These are phyloP conservation scores for Thecamonas trahens DNA, from an alignment of 78 protist species.

Conservation along the genomic window DNA sequence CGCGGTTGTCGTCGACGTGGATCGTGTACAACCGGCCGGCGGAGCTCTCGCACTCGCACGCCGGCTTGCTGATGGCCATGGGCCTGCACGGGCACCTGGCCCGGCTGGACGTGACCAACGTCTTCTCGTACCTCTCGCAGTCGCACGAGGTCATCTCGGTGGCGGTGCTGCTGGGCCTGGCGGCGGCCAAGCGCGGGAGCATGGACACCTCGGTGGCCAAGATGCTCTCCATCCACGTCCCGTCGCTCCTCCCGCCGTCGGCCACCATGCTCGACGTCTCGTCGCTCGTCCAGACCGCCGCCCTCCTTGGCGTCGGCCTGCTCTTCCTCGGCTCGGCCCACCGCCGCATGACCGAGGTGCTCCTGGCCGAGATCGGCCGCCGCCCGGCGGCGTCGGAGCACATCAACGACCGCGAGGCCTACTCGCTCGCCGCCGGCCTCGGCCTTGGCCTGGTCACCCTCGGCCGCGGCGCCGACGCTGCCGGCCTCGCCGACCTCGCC, in stretches of 20 bases:
- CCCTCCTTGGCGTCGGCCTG: conserved; percentile 80
- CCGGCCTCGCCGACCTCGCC: conserved; percentile 62
- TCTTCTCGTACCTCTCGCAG: conserved; percentile 43
- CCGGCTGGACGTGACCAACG: conserved; percentile 44
- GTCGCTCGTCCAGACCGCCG: conserved; percentile 59
- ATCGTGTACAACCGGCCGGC: conserved; percentile 54
- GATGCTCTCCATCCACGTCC: conserved; percentile 75
- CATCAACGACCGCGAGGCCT: conserved; percentile 48
- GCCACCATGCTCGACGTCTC: conserved; percentile 74
- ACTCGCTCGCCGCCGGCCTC: conserved; percentile 77
- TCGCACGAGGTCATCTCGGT: conserved; percentile 62
- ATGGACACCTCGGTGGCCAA: conserved; percentile 54
- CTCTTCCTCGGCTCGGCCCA: conserved; percentile 60
- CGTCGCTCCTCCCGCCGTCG: conserved; percentile 76
- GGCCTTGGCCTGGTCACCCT: conserved; percentile 71
- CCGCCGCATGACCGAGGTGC: conserved; percentile 68
- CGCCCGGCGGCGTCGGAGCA: conserved; percentile 40
- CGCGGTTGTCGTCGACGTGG: conserved; percentile 40
- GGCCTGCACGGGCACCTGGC: conserved; percentile 71
- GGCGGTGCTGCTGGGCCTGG: conserved; percentile 76
- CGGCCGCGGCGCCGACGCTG: conserved; percentile 41
- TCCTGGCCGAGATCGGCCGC: conserved; percentile 63
- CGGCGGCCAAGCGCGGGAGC: conserved; percentile 57
- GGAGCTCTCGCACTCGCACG: conserved; percentile 10
- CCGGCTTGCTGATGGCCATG: conserved; percentile 71